Conservation (phyloP, 352 stramenopile genomes). For the Phytopythium mirpurense region DNA sequence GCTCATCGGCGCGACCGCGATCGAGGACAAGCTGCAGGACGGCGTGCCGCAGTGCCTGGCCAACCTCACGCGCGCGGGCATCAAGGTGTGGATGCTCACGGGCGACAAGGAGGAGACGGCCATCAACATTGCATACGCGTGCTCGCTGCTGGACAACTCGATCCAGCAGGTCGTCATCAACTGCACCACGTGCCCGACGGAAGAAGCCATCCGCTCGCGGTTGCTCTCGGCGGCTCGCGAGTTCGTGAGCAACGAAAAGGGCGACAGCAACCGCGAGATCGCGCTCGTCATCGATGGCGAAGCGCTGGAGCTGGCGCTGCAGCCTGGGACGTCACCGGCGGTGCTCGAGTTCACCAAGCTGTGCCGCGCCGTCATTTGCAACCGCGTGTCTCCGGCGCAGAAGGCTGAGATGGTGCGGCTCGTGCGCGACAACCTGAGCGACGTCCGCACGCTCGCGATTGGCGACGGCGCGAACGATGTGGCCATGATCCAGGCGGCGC, state of each 20-base stretch:
- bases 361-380: constrained; percentile 80
- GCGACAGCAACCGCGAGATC: constrained; percentile 34
- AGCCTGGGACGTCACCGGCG: constrained; percentile 34
- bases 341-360: constrained; percentile 63
- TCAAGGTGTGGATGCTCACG: constrained; percentile 98
- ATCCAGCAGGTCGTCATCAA: constrained; percentile 83
- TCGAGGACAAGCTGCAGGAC: constrained; percentile 92
- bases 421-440: constrained; percentile 51
- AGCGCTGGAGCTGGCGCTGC: constrained; percentile 56
- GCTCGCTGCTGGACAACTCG: constrained; percentile 73
- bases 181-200: constrained; percentile 53
- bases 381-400: constrained; percentile 80
- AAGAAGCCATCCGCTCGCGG: constrained; percentile 60
- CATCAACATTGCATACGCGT: constrained; percentile 96
- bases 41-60: constrained; percentile 84
- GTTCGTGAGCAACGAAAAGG: constrained; percentile 38
- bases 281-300: constrained; percentile 71
- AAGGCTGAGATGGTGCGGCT: constrained; percentile 81
- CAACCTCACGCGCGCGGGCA: constrained; percentile 77
- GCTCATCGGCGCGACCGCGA: constrained; percentile 87
- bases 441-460: constrained; percentile 79
- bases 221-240: constrained; percentile 39
- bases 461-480: constrained; percentile 94
- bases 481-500: constrained; percentile 92
- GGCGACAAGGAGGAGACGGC: constrained; percentile 97